Base-by-base conservation (phyloP, 805 yeast species). In the Saccharomycodes ludwigii region DNA sequence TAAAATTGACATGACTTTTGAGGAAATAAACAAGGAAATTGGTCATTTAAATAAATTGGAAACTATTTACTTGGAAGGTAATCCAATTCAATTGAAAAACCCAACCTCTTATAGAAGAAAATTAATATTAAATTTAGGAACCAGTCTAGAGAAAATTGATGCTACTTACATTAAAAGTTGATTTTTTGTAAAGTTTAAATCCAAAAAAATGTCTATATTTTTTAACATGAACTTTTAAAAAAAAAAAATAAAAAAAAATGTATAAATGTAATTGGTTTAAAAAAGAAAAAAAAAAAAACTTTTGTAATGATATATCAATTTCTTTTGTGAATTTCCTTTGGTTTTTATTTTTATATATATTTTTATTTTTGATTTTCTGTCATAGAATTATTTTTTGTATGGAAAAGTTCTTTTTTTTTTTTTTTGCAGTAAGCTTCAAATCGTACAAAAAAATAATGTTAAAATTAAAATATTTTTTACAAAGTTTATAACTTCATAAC, bases 31-130 rank as follows among this genome's bases (percentile, higher is more conserved):
- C 31, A 52, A 66, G 14, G 76, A 83, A 48, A 64, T 91, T 37
- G 72, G 74, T 10, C 59, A 60, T 24, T 59, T 83, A 31, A 68
- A 72, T 2, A 61, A 68, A 5, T 61, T 91, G 32, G 94, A 84
- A 31, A 84, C 95, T 0, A 94, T 91, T 4, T 91, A 91, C 50
- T 73, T 91, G 40, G 98, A 91, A 56, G 88, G 91, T 6, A 88
- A 88, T 49, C 97, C 97, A 3, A 52, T 91, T 13, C 95, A 91
- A 46, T 42, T 58, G 18, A 51, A 68, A 14, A 78, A 79, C 42
- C 73, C 73, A n/a, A 75, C 91, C 1, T 74, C 85, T 31, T 91
- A 91, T 52, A 67, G 96, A 47, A 72, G 91, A 47, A 91, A 91
- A 52, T 50, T 91, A 29, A 71, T 71, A 41, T 62, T 91, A 45